Conservation (phyloP, 2,329 filamentous ascomycete species). For the Westerdykella sp. region DNA sequence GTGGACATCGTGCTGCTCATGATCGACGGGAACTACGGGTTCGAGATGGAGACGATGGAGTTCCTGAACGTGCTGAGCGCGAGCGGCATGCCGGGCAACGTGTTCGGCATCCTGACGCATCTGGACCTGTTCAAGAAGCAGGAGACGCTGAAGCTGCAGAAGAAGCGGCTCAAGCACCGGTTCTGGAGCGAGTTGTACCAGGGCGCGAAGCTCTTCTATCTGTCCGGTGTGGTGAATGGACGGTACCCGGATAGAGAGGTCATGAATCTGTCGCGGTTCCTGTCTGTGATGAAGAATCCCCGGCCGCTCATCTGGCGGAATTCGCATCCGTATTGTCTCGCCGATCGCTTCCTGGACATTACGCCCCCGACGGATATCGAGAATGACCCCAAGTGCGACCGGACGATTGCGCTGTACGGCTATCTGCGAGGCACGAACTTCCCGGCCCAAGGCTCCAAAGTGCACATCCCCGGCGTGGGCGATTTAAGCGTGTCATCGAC, state of each 20-base stretch:
- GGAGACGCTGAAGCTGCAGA: conserved; percentile 82
- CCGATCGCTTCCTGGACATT: conserved; percentile 91
- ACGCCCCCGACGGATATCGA: conserved; percentile 91
- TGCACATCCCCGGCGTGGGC: conserved; percentile 88
- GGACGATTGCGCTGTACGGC: conserved; percentile 83
- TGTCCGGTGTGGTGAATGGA: conserved; percentile 93
- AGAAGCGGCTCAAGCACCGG: conserved; percentile 91
- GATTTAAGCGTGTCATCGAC: conserved; percentile 79
- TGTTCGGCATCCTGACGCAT: conserved; percentile 95
- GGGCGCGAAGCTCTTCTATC: conserved; percentile 92
- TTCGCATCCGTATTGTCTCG: conserved; percentile 86
- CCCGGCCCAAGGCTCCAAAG: conserved; percentile 71
- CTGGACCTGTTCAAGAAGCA: conserved; percentile 93
- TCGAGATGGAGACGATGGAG: conserved; percentile 99
- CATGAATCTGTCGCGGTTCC: conserved; percentile 88
- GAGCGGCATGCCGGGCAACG: conserved; percentile 96
- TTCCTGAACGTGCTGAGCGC: conserved; percentile 91
- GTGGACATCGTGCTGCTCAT: conserved; percentile 95
- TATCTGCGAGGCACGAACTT: conserved; percentile 96
- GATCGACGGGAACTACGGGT: conserved; percentile 98
- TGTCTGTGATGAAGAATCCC: conserved; percentile 99
- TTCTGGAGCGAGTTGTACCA: conserved; percentile 98
- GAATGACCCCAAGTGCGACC: conserved; percentile 80
- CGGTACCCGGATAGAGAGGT: conserved; percentile 95
- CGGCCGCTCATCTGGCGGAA: conserved; percentile 95